Evolutionary conservation across 192 early-diverging fungal genomes (phyloP), one percentile per base, ranked within the genome.

Genomic region (Gaertneriomyces sp.): DNA sequence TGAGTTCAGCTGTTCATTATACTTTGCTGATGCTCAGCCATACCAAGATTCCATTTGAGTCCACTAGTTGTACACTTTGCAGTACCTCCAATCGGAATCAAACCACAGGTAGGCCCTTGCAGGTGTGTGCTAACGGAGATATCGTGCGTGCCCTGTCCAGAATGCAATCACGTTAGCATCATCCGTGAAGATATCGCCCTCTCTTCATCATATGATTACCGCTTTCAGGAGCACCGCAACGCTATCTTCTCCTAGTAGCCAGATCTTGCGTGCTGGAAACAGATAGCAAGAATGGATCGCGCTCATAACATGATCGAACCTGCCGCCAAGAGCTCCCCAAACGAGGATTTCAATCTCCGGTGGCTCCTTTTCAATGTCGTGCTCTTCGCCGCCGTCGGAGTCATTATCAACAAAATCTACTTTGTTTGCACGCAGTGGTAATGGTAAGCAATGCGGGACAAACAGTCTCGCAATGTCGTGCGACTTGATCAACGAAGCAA

Each of bases 251-350:
- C 88, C 89, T 5, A 91, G 63, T 11, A 96, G 68, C 41, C 82
- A 72, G 6, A 91, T 76, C 40, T 77, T 76, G 38, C 90, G 75
- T 17, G 64, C 50, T 45, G 60, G 58, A 14, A 86, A 54, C 58
- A 76, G 64, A 63, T 88, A 89, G 25, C 93, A 69, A 16, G 85
- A 76, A 69, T 93, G 85, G 9, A 98, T 83, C 60, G 79, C 86
- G 8, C 88, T 80, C 72, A 98, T 88, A 8, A 81, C 85, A 51
- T 98, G 95, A 73, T 98, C 95, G 59, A 98, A 86, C 16, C 95
- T 83, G 0, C 95, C 95, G 33, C 89, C 85, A 4, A 94, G 73
- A 4, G 90, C 91, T 43, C 93, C 91, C 16, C 89, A 71, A 7
- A 86, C 93, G n/a, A 96, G 74, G 6, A 92, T 76, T 33, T 85